Percentiles rank a stretch among this genome's conserved stretches.
Conservation (phyloP, 2,329 filamentous ascomycete species). For the Stemphylium beticola region DNA sequence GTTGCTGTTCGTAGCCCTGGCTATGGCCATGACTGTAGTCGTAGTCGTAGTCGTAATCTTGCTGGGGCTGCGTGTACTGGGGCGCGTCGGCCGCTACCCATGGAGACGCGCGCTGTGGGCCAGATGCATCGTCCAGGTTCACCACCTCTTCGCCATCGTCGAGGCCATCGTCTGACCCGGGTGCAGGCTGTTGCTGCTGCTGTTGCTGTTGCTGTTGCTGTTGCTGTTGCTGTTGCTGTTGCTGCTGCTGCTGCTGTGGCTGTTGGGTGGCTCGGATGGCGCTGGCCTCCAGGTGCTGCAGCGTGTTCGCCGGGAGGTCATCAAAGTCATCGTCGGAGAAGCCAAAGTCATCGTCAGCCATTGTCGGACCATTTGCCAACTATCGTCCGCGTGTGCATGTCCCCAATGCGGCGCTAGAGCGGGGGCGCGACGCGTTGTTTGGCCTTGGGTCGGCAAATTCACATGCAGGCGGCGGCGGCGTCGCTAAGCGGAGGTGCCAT, state of each 20-base stretch:
- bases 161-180: constrained; percentile 51
- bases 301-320: constrained; percentile 52
- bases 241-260: neutral
- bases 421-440: constrained; percentile 18
- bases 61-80: constrained; percentile 9
- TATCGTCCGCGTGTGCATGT: constrained; percentile 8
- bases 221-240: constrained; percentile 5
- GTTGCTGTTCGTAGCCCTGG: neutral
- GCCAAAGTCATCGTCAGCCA: constrained; percentile 55
- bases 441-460: constrained; percentile 11
- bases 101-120: neutral
- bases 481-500: constrained; percentile 9
- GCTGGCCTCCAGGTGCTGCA: constrained; percentile 54
- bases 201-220: neutral
- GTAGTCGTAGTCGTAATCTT: constrained; percentile 1
- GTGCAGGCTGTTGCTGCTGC: neutral
- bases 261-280: constrained; percentile 51
- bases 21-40: neutral
- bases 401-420: constrained; percentile 5
- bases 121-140: constrained; percentile 50
- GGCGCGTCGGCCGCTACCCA: constrained; percentile 1
- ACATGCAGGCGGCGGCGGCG: constrained; percentile 11
- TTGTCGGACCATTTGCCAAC: constrained; percentile 24
- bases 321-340: constrained; percentile 55
- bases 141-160: constrained; percentile 54